phyloP scores from a whole-genome alignment of 495 filamentous ascomycete species.

The Daldinia childiae region DNA sequence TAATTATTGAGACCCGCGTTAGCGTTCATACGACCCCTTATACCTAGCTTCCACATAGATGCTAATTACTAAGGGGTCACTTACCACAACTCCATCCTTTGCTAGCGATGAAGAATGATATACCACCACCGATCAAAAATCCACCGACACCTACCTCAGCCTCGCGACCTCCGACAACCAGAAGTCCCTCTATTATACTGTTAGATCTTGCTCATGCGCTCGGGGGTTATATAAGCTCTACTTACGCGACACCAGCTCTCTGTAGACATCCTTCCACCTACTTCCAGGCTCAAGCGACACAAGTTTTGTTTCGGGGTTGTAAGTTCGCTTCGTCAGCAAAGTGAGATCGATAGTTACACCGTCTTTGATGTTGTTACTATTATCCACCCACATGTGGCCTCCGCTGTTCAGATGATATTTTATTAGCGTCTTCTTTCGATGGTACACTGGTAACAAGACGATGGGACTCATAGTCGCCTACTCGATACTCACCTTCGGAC shows the following conservation, averaged over 20 bases:
- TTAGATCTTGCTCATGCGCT: neutral
- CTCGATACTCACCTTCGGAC: neutral
- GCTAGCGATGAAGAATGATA: slow-evolving; percentile 60
- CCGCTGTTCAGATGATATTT: neutral
- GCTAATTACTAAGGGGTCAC: neutral
- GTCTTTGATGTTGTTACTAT: neutral
- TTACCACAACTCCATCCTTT: slow-evolving; percentile 59
- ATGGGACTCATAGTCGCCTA: neutral
- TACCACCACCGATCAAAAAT: slow-evolving; percentile 65
- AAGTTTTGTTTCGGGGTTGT: neutral
- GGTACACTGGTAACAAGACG: neutral
- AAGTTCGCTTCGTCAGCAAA: neutral
- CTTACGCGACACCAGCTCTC: neutral
- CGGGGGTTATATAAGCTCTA: neutral
- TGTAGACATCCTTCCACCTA: slow-evolving; percentile 2
- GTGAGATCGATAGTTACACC: neutral
- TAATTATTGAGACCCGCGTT: neutral
- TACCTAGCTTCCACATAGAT: neutral
- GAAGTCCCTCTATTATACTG: slow-evolving; percentile 48
- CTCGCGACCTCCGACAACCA: slow-evolving; percentile 65
- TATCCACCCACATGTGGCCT: neutral
- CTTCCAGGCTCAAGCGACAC: neutral
- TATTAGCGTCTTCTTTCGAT: neutral
- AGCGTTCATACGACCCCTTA: neutral
- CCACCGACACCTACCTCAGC: slow-evolving; percentile 66